Evolutionary conservation across 2,329 filamentous ascomycete species (phyloP).

Genomic region (Coniella lustricola): DNA sequence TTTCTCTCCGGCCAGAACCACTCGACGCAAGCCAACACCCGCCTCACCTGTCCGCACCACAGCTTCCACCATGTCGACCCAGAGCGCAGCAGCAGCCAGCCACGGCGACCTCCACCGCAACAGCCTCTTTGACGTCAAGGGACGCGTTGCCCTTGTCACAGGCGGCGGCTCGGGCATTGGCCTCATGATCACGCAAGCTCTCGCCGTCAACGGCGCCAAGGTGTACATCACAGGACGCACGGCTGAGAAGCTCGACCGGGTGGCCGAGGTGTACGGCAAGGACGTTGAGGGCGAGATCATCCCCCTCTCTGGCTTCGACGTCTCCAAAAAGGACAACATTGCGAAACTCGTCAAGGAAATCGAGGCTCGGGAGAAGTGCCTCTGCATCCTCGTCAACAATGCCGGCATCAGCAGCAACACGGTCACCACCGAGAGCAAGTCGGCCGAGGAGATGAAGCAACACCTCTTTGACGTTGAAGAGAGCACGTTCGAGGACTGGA

Average conservation of each 20-base stretch:
- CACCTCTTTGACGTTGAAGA: conserved; percentile 61
- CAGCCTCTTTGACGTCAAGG: conserved; percentile 40
- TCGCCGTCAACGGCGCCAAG: conserved; percentile 16
- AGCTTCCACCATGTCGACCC: conserved; percentile 21
- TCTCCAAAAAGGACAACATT: conserved; percentile 55
- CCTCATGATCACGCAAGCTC: conserved; percentile 26
- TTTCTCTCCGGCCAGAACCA: neutral
- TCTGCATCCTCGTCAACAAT: conserved; percentile 64
- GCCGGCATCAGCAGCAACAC: conserved; percentile 53
- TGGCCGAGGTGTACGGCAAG: conserved; percentile 51
- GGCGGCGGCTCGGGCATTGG: conserved; percentile 30
- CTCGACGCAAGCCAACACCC: neutral
- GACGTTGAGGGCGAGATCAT: conserved; percentile 49
- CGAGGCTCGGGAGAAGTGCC: conserved; percentile 44
- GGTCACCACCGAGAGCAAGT: conserved; percentile 47
- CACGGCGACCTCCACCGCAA: conserved; percentile 32
- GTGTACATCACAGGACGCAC: conserved; percentile 66
- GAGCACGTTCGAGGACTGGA: conserved; percentile 60
- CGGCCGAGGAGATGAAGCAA: conserved; percentile 43
- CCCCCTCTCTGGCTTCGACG: conserved; percentile 49
- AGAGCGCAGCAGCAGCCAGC: conserved; percentile 22
- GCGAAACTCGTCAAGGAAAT: conserved; percentile 51
- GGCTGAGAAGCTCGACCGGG: conserved; percentile 53
- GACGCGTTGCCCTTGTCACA: conserved; percentile 36
- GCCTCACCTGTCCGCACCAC: neutral